These are phyloP conservation scores for Plectosphaerella cucumerina DNA, from an alignment of 2,329 filamentous ascomycete genomes.

Conservation along the genomic window DNA sequence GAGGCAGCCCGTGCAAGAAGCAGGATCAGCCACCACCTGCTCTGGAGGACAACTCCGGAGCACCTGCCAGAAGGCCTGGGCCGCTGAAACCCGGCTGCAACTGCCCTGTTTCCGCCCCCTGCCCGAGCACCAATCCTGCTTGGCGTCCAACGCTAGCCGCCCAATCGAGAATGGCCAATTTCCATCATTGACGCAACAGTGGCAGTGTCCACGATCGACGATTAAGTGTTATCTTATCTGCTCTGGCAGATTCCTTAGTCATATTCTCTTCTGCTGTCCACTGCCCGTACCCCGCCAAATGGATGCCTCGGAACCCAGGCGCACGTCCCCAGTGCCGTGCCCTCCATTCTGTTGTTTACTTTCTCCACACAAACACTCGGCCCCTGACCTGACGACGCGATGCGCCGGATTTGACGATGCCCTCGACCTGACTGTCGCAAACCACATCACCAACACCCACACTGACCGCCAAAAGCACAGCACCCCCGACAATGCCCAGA, in stretches of 20 bases:
- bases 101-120: not conserved
- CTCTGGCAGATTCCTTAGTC: not conserved
- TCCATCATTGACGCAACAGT: no score
- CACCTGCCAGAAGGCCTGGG: not conserved
- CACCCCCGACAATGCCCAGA: conserved; percentile 43
- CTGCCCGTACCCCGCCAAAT: not conserved
- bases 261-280: not conserved
- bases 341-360: conserved; percentile 17
- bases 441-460: conserved; percentile 12
- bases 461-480: conserved; percentile 13
- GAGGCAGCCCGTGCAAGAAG: no score
- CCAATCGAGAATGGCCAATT: no score
- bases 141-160: not conserved
- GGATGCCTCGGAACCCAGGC: not conserved
- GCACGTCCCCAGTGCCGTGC: no score
- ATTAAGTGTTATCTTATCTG: not conserved
- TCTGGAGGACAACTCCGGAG: no score
- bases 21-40: no score
- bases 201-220: no score
- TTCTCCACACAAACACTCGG: conserved; percentile 9
- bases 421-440: conserved; percentile 4
- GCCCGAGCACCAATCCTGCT: not conserved
- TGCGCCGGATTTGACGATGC: conserved; percentile 4
- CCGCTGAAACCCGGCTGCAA: not conserved
- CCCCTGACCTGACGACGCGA: conserved; percentile 3